Conservation (phyloP, 495 filamentous ascomycete species). For the Penicillium argentinense region DNA sequence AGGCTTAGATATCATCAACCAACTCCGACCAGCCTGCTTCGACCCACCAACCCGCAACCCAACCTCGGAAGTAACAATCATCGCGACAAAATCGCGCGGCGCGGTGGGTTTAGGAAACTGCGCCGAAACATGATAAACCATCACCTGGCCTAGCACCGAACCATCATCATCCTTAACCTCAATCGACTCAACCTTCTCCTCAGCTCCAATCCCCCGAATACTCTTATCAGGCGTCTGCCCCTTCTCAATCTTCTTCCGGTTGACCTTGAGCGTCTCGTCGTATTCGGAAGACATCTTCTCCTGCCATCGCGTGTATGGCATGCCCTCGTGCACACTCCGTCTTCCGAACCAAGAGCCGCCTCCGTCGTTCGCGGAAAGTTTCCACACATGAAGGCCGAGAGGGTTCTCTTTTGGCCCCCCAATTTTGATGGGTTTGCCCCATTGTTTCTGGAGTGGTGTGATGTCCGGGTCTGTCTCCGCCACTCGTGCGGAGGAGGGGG, state of each 20-base stretch:
- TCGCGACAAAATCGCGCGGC: slow-evolving; percentile 81
- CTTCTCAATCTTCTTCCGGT: slow-evolving; percentile 53
- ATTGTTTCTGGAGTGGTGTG: slow-evolving; percentile 67
- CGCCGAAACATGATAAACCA: slow-evolving; percentile 81
- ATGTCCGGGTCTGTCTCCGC: slow-evolving; percentile 47
- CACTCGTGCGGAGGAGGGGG: slow-evolving; percentile 52
- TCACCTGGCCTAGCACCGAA: slow-evolving; percentile 40
- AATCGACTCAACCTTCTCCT: slow-evolving; percentile 64
- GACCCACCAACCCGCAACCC: slow-evolving; percentile 24
- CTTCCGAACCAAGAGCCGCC: slow-evolving; percentile 89
- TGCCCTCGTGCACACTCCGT: slow-evolving; percentile 74
- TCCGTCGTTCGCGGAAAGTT: slow-evolving; percentile 73
- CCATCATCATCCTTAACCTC: slow-evolving; percentile 47
- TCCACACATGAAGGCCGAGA: slow-evolving; percentile 74
- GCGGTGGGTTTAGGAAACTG: slow-evolving; percentile 89
- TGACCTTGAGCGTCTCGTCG: slow-evolving; percentile 56
- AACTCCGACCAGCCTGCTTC: slow-evolving; percentile 53
- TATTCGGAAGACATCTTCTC: slow-evolving; percentile 48
- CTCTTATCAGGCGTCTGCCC: slow-evolving; percentile 46
- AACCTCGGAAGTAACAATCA: slow-evolving; percentile 59
- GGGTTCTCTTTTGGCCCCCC: slow-evolving; percentile 67
- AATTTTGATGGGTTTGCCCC: slow-evolving; percentile 81
- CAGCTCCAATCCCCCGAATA: slow-evolving; percentile 81
- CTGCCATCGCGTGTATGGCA: slow-evolving; percentile 69
- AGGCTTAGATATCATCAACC: slow-evolving; percentile 84